phyloP scores from a whole-genome alignment of 2,329 filamentous ascomycete genomes.

The Ophiosphaerella korrae region DNA sequence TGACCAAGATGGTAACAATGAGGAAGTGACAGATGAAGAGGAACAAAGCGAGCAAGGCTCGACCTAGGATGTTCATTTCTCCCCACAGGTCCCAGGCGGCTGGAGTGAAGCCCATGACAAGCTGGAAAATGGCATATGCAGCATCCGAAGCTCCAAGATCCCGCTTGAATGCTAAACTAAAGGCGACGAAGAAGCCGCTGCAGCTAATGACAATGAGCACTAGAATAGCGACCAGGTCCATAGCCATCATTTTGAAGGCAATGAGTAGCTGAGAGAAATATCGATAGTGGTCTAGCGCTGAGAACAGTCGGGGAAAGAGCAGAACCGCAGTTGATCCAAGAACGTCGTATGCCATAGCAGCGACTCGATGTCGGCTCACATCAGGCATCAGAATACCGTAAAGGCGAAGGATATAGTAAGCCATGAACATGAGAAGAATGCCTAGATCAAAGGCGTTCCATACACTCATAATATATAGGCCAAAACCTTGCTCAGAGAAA shows the following conservation, averaged over 20 bases:
- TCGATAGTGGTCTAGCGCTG: slow-evolving; percentile 89
- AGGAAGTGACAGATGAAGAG: slow-evolving; percentile 95
- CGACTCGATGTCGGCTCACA: slow-evolving; percentile 68
- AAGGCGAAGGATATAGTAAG: slow-evolving; percentile 87
- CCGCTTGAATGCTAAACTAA: slow-evolving; percentile 77
- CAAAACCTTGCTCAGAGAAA: slow-evolving; percentile 96
- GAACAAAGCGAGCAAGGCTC: slow-evolving; percentile 76
- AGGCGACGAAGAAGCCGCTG: slow-evolving; percentile 94
- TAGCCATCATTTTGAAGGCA: slow-evolving; percentile 90
- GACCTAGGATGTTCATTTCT: slow-evolving; percentile 79
- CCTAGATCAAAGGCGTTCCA: slow-evolving; percentile 97
- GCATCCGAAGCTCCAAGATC: slow-evolving; percentile 73
- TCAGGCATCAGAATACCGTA: slow-evolving; percentile 86
- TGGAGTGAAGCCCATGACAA: slow-evolving; percentile 94
- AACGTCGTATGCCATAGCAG: slow-evolving; percentile 90
- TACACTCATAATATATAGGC: slow-evolving; percentile 95
- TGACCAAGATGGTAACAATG: slow-evolving; percentile 91
- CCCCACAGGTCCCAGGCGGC: slow-evolving; percentile 92
- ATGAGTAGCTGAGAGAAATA: slow-evolving; percentile 96
- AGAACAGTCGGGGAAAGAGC: slow-evolving; percentile 88
- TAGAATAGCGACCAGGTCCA: slow-evolving; percentile 84
- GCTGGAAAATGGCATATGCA: slow-evolving; percentile 91
- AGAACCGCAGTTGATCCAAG: slow-evolving; percentile 88
- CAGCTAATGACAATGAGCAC: slow-evolving; percentile 84
- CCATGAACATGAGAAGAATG: slow-evolving; percentile 81